Base-by-base conservation (phyloP, 371 early-diverging fungal species). In the Haplosporangium sp. region DNA sequence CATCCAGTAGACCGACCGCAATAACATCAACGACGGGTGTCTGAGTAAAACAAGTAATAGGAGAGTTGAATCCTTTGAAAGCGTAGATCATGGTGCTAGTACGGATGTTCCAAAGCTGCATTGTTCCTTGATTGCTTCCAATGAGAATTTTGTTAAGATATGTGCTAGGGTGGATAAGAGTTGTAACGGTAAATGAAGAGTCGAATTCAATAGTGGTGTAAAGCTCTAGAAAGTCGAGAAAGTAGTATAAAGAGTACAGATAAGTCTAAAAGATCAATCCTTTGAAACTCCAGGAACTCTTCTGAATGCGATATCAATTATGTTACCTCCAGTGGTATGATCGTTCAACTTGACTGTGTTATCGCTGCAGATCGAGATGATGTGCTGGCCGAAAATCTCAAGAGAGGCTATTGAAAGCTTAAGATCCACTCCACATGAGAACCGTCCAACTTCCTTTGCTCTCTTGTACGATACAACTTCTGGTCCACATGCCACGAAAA, bases 71-170 rank as follows among this genome's bases (percentile, higher is more conserved):
- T 48, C 91, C 84, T 74, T 88, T 83, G 85, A 96, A 95, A 58
- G 94, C 91, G 85, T 94, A 94, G 15, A 97, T 81, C 83, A 95
- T 84, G 48, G 91, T 90, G 69, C 95, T 83, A 50, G 91, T 89
- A 60, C 88, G 87, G 74, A 97, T 89, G 83, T 98, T 99, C 96
- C 96, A 97, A 60, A 99, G 86, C 85, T 95, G 94, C 92, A 98
- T 89, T 0, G 87, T 78, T 39, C 97, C 98, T 74, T 98, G 92
- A 11, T 88, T 88, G 73, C 95, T 94, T 34, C 91, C 96, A 15
- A 98, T 83, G 17, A 98, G 85, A 5, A 99, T 85, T 83, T 99
- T 99, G 89, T 99, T 98, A 50, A 98, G 85, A 85, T 98, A 99
- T 0, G 98, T 97, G 86, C 91, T 92, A 40, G 98, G 99, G 72